These are phyloP conservation scores for Mercurialis annua DNA, from an alignment of 345 rosid genomes.

Conservation along the genomic window DNA sequence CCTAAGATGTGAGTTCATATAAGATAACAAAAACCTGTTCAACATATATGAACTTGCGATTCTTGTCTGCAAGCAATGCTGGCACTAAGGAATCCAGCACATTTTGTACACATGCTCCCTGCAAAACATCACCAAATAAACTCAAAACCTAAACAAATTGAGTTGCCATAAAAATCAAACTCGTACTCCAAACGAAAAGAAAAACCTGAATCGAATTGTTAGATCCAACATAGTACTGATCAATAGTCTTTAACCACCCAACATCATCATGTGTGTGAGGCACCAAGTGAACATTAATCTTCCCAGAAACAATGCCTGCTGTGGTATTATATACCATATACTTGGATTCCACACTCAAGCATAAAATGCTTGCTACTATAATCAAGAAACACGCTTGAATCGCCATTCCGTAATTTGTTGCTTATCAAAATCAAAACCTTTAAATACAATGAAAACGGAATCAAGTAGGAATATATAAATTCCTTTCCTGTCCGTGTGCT, in stretches of 20 bases:
- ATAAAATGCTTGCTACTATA: conserved; percentile 9
- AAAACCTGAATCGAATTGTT: conserved; percentile 54
- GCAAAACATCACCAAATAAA: conserved; percentile 13
- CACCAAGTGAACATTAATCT: conserved; percentile 59
- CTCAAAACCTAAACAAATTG: neutral
- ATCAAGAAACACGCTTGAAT: conserved; percentile 22
- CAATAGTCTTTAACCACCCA: conserved; percentile 60
- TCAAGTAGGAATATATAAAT: conserved; percentile 1
- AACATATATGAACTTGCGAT: conserved; percentile 53
- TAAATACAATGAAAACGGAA: neutral
- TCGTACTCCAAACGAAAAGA: neutral
- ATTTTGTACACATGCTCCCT: conserved; percentile 56
- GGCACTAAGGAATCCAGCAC: conserved; percentile 51
- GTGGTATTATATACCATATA: conserved; percentile 42
- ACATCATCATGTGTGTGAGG: conserved; percentile 56
- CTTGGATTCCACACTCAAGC: conserved; percentile 33
- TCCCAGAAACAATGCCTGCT: conserved; percentile 38
- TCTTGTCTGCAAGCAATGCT: conserved; percentile 46
- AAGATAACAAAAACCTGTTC: conserved; percentile 37
- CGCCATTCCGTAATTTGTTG: conserved; percentile 27
- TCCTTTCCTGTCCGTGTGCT: neutral
- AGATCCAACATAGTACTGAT: conserved; percentile 59
- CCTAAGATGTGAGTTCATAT: neutral
- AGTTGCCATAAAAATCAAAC: neutral
- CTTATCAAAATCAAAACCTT: neutral